Evolutionary conservation across 2,329 filamentous ascomycete genomes (phyloP).

Genomic region (Calonectria naviculata): DNA sequence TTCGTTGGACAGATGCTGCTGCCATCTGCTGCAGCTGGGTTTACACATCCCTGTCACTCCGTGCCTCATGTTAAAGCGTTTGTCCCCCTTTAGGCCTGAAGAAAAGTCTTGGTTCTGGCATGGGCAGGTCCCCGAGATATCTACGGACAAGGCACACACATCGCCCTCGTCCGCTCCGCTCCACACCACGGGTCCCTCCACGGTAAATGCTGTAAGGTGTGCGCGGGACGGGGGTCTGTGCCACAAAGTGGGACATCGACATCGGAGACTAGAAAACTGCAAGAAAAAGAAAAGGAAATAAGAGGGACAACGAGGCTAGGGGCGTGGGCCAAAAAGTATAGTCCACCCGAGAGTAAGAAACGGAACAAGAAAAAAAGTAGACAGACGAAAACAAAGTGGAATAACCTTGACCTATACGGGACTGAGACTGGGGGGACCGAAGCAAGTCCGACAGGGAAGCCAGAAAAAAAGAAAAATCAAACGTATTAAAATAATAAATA

Average conservation of each 20-base stretch:
- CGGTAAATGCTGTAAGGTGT: conserved; percentile 3
- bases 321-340: not conserved
- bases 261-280: conserved; percentile 15
- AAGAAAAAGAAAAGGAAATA: conserved; percentile 10
- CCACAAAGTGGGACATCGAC: conserved; percentile 12
- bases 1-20: not conserved
- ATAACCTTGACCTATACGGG: not conserved
- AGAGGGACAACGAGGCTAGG: not conserved
- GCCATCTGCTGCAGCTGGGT: not conserved
- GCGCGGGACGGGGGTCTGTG: conserved; percentile 14
- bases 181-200: conserved; percentile 3
- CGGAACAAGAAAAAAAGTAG: not conserved
- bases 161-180: conserved; percentile 1
- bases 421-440: not conserved
- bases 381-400: not conserved
- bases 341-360: not conserved
- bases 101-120: not conserved
- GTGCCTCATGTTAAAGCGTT: conserved; percentile 1
- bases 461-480: not conserved
- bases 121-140: not conserved
- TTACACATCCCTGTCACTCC: conserved; percentile 1
- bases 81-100: not conserved
- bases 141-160: not conserved
- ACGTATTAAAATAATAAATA: conserved; percentile 9
- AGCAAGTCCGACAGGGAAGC: not conserved